Conservation (phyloP, 179 eudicot species). For the Sideroxylon spinosum region DNA sequence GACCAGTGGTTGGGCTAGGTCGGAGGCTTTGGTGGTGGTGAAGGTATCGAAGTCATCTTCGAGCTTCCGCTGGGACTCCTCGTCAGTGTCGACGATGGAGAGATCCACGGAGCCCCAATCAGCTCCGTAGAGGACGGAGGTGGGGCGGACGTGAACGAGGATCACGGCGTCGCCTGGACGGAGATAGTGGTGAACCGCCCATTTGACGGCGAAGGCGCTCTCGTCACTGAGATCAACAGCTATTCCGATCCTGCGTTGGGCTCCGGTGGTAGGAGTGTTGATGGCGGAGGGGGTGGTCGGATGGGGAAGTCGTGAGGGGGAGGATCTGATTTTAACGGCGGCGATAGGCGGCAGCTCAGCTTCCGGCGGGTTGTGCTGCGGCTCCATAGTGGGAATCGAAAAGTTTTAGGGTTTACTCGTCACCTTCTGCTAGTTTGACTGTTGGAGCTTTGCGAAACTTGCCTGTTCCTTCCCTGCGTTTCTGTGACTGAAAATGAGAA, state of each 20-base stretch:
- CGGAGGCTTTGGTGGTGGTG: slow-evolving; percentile 49
- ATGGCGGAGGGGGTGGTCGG: slow-evolving; percentile 25
- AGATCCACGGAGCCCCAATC: slow-evolving; percentile 69
- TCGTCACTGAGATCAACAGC: slow-evolving; percentile 67
- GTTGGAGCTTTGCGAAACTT: not conserved
- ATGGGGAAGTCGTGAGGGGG: slow-evolving; percentile 27
- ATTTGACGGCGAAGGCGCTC: slow-evolving; percentile 62
- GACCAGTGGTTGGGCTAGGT: slow-evolving; percentile 52
- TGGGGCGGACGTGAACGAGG: slow-evolving; percentile 57
- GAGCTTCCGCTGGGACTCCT: slow-evolving; percentile 39
- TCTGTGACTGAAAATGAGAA: not conserved
- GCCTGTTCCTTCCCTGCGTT: not conserved
- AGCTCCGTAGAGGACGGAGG: slow-evolving; percentile 66
- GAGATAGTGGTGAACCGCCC: slow-evolving; percentile 63
- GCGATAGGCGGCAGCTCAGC: slow-evolving; percentile 37
- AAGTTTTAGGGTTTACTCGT: slow-evolving; percentile 11
- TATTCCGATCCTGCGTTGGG: slow-evolving; percentile 44
- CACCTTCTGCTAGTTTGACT: not conserved
- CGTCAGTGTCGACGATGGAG: slow-evolving; percentile 22
- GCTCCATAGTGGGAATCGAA: slow-evolving; percentile 11
- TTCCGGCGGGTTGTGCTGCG: slow-evolving; percentile 20
- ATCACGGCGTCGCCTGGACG: slow-evolving; percentile 68
- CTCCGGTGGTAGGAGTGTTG: slow-evolving; percentile 36
- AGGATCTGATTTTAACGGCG: slow-evolving; percentile 32
- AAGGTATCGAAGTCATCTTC: slow-evolving; percentile 64